phyloP scores from a whole-genome alignment of 495 filamentous ascomycete species.

The Lasiosphaeriaceae sp. region DNA sequence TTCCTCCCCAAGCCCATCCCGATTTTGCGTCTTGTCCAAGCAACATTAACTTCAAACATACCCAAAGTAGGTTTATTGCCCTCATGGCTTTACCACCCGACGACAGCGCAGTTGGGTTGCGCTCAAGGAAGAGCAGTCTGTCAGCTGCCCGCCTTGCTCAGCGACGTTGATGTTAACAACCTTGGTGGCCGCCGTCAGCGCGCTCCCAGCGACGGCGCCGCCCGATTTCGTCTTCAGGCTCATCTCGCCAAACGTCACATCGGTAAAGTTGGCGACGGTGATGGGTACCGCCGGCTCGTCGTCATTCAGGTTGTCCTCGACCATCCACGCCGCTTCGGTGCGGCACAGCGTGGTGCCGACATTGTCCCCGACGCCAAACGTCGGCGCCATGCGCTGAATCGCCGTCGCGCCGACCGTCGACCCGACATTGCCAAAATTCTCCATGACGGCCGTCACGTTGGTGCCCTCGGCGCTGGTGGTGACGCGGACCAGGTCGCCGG shows the following conservation, averaged over 20 bases:
- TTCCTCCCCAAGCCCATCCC: too few relatives aligned
- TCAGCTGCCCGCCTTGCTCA: slow-evolving; percentile 23
- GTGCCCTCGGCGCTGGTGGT: neutral
- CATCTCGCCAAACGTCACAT: slow-evolving; percentile 14
- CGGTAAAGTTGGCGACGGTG: slow-evolving; percentile 21
- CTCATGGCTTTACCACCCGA: too few relatives aligned
- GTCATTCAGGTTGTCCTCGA: slow-evolving; percentile 23
- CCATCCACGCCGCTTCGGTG: slow-evolving; percentile 22
- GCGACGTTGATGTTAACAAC: slow-evolving; percentile 17
- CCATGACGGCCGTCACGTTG: slow-evolving; percentile 6
- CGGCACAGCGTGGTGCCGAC: slow-evolving; percentile 10
- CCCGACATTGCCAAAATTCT: slow-evolving; percentile 19
- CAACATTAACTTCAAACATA: too few relatives aligned
- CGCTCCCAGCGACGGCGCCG: neutral
- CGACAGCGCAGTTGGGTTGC: neutral
- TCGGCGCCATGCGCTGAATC: neutral
- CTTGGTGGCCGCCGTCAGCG: slow-evolving; percentile 9
- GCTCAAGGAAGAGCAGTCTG: slow-evolving; percentile 4
- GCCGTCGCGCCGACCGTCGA: neutral
- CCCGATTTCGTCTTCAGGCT: slow-evolving; percentile 8
- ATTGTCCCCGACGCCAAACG: neutral
- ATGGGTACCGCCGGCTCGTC: slow-evolving; percentile 15
- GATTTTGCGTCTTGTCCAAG: too few relatives aligned
- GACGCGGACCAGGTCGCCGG: slow-evolving; percentile 18
- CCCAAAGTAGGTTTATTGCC: too few relatives aligned